A percentile compares a stretch with the other conserved stretches of the same genome.
These are phyloP conservation scores for Peronospora belbahrii DNA, from an alignment of 352 stramenopile genomes.

Conservation along the genomic window DNA sequence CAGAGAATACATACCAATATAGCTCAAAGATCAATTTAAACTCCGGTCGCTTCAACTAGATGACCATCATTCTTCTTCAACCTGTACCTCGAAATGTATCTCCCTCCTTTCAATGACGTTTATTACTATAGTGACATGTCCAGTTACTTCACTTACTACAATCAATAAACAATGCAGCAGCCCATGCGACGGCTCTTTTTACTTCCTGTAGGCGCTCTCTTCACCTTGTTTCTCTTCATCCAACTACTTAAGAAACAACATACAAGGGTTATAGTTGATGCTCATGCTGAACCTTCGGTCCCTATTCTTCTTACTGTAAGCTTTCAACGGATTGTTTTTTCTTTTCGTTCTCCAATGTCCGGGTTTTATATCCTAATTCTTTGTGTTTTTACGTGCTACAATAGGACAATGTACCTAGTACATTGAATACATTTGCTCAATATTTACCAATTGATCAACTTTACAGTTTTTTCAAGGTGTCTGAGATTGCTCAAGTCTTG, in stretches of 20 bases:
- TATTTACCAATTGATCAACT: conserved; percentile 10
- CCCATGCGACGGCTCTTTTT: conserved; percentile 8
- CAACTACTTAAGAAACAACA: conserved; percentile 7
- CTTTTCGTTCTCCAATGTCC: background rate
- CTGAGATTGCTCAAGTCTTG: conserved; percentile 36
- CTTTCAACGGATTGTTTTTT: background rate
- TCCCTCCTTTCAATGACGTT: conserved; percentile 6
- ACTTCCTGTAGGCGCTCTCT: conserved; percentile 3
- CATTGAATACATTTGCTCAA: conserved; percentile 7
- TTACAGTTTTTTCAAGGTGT: conserved; percentile 15
- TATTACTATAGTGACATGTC: background rate
- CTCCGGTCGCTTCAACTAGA: no score
- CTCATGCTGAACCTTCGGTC: conserved; percentile 2
- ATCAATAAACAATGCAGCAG: conserved; percentile 13
- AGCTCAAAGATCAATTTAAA: no score
- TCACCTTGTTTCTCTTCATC: conserved; percentile 7
- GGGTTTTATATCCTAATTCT: background rate
- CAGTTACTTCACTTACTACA: conserved; percentile 2
- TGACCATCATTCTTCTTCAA: no score
- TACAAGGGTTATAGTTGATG: background rate
- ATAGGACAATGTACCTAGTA: conserved; percentile 13
- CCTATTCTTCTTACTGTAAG: conserved; percentile 15
- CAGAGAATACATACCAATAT: no score
- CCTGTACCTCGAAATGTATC: no score
- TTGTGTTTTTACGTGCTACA: background rate